Evolutionary conservation across 2,329 filamentous ascomycete species (phyloP).

Genomic region (Cladosporium austrohemisphaericum): DNA sequence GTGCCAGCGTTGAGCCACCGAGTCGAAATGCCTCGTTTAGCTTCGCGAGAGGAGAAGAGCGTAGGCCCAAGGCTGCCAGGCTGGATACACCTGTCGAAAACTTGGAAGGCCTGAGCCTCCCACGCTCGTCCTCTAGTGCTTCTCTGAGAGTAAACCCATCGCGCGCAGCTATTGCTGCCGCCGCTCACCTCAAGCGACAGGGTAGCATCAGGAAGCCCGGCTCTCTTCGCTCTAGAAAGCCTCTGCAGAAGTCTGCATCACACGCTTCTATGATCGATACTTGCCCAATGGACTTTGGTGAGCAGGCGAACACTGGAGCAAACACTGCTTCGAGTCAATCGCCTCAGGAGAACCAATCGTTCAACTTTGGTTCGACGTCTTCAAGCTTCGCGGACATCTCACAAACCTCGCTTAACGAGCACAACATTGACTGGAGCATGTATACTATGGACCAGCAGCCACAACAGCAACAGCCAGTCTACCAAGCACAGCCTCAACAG

Average conservation of each 20-base stretch:
- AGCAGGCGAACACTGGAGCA: background rate
- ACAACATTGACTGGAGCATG: conserved; percentile 46
- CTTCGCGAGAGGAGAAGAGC: conserved; percentile 27
- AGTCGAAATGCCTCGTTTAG: conserved; percentile 32
- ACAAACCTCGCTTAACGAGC: conserved; percentile 37
- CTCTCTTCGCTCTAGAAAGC: conserved; percentile 16
- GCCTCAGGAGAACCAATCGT: conserved; percentile 19
- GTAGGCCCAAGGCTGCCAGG: conserved; percentile 29
- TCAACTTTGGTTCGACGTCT: conserved; percentile 1
- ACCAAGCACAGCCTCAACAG: conserved; percentile 40
- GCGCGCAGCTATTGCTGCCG: conserved; percentile 33
- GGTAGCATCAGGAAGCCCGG: conserved; percentile 29
- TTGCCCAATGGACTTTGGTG: conserved; percentile 27
- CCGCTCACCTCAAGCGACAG: conserved; percentile 32
- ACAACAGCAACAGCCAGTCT: conserved; percentile 41
- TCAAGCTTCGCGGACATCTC: conserved; percentile 18
- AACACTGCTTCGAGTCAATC: conserved; percentile 1
- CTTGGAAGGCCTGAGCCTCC: conserved; percentile 32
- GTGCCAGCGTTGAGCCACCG: conserved; percentile 22
- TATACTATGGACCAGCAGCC: conserved; percentile 42
- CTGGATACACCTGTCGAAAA: conserved; percentile 34
- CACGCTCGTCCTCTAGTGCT: conserved; percentile 30
- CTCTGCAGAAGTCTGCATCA: conserved; percentile 7
- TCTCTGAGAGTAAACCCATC: conserved; percentile 33
- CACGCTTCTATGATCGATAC: conserved; percentile 27